Percentiles rank a stretch among this genome's conserved stretches.
Conservation (phyloP, 768 basidiomycete genomes). For the Boletus tylopilopsis region DNA sequence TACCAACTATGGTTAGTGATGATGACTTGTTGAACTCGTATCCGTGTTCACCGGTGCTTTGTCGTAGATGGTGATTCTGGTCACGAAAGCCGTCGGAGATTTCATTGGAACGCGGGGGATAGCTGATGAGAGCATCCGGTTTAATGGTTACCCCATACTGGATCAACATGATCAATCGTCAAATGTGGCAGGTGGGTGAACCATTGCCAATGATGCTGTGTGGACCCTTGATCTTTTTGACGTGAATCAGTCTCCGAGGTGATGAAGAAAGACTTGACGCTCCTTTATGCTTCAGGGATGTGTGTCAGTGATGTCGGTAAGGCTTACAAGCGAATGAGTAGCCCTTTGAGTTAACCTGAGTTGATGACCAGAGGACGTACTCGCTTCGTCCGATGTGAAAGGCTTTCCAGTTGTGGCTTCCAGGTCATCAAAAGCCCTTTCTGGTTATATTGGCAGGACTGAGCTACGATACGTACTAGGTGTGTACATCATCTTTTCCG, state of each 20-base stretch:
- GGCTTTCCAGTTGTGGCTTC: slow-evolving; percentile 87
- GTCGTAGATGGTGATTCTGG: slow-evolving; percentile 84
- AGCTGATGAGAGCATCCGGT: slow-evolving; percentile 94
- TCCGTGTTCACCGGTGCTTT: slow-evolving; percentile 9
- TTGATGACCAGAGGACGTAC: slow-evolving; percentile 62
- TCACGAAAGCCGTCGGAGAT: slow-evolving; percentile 96
- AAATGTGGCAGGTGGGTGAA: slow-evolving; percentile 75
- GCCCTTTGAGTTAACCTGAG: slow-evolving; percentile 1
- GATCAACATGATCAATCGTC: slow-evolving; percentile 95
- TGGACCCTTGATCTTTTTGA: slow-evolving; percentile 3
- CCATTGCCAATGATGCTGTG: neutral
- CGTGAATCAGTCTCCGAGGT: slow-evolving; percentile 69
- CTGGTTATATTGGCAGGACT: slow-evolving; percentile 85
- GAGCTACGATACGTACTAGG: slow-evolving; percentile 86
- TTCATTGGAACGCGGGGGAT: slow-evolving; percentile 91
- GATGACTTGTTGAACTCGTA: slow-evolving; percentile 1
- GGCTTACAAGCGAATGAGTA: slow-evolving; percentile 23
- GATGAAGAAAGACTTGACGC: slow-evolving; percentile 80
- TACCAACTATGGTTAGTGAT: slow-evolving; percentile 88
- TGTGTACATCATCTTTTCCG: slow-evolving; percentile 28
- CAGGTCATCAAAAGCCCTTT: slow-evolving; percentile 54
- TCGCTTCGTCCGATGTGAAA: slow-evolving; percentile 73
- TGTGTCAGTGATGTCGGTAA: slow-evolving; percentile 74
- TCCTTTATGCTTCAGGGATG: slow-evolving; percentile 73
- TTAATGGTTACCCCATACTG: slow-evolving; percentile 96